Conservation (phyloP, 148 eudicot species). For the Polygonum aviculare region DNA sequence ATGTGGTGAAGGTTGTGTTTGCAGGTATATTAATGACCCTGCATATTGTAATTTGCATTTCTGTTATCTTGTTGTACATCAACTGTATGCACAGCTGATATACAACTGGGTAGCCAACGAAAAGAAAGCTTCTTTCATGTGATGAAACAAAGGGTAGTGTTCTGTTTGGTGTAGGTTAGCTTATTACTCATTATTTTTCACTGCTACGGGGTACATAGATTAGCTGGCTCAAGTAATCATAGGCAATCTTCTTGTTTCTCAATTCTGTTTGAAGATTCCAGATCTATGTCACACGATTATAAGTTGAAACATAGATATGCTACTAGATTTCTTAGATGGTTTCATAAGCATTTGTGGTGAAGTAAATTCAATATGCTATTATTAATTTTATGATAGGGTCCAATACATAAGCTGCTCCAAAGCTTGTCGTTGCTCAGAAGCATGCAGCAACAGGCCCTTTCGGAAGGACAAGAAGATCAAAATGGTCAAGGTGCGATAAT, state of each 20-base stretch:
- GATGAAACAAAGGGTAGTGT: neutral
- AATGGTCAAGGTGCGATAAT: conserved; percentile 49
- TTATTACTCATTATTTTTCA: neutral
- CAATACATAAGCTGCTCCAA: conserved; percentile 94
- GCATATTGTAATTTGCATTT: neutral
- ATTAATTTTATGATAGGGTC: conserved; percentile 38
- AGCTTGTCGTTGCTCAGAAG: conserved; percentile 73
- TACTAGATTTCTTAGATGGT: neutral
- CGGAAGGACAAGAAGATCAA: conserved; percentile 71
- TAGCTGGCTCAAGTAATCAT: neutral
- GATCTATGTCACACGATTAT: neutral
- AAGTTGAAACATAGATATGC: neutral
- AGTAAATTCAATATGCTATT: neutral
- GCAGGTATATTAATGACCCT: conserved; percentile 41
- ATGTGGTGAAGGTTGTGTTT: conserved; percentile 75
- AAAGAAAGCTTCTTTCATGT: neutral
- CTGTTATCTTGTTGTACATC: neutral
- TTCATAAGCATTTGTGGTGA: neutral
- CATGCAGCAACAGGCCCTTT: conserved; percentile 79
- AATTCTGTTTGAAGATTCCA: neutral
- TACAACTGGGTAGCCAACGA: neutral
- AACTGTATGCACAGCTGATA: neutral
- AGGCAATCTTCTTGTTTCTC: neutral
- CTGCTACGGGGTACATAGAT: neutral
- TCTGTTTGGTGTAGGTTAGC: neutral